Percentiles rank a stretch among this genome's conserved stretches.
Conservation (phyloP, 2,329 filamentous ascomycete species). For the Venturia carpophila region DNA sequence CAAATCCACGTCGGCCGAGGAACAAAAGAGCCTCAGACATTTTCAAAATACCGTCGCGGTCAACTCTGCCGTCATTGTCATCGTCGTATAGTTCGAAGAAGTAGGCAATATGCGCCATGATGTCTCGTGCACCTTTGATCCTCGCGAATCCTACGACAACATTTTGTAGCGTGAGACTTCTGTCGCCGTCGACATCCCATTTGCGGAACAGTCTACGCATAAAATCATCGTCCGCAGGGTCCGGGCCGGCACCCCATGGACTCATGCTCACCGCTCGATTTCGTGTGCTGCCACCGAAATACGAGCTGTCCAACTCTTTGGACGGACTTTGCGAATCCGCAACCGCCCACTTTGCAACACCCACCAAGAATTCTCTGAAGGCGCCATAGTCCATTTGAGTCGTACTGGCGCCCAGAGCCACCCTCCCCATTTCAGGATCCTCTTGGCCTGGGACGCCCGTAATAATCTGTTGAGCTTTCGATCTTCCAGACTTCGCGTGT, state of each 20-base stretch:
- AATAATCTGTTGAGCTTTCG: conserved; percentile 43
- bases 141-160: conserved; percentile 84
- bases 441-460: conserved; percentile 40
- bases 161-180: conserved; percentile 78
- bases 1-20: conserved; percentile 78
- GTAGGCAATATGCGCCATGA: conserved; percentile 96
- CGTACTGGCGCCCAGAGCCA: conserved; percentile 80
- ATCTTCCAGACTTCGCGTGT: conserved; percentile 56
- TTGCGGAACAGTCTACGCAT: conserved; percentile 77
- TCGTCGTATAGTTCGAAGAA: conserved; percentile 98
- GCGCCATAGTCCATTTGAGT: conserved; percentile 96
- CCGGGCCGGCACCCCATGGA: conserved; percentile 53
- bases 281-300: conserved; percentile 44
- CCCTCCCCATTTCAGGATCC: conserved; percentile 70
- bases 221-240: conserved; percentile 91
- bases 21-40: conserved; percentile 94
- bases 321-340: conserved; percentile 69
- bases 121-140: conserved; percentile 88
- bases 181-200: conserved; percentile 74
- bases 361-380: conserved; percentile 85
- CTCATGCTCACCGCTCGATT: conserved; percentile 37
- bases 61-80: conserved; percentile 80
- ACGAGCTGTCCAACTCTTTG: conserved; percentile 42
- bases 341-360: conserved; percentile 85
- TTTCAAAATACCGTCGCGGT: conserved; percentile 86